Conservation (phyloP, 306 rosid species). For the Cicer bijugum region DNA sequence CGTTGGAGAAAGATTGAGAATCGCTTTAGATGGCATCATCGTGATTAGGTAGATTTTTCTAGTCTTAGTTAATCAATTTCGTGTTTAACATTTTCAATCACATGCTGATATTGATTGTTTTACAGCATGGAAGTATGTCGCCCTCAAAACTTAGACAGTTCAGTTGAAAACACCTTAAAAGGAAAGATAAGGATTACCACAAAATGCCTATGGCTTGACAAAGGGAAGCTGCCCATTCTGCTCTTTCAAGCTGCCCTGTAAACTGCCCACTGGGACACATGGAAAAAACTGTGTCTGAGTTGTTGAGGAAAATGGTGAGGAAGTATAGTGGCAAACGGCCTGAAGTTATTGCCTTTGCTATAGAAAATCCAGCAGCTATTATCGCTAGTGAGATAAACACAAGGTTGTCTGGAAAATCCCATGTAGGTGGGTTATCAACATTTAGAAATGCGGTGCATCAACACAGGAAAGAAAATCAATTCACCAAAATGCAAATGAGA, state of each 20-base stretch:
- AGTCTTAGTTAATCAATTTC: slow-evolving; percentile 34
- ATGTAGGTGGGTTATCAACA: slow-evolving; percentile 56
- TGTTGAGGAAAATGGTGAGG: slow-evolving; percentile 90
- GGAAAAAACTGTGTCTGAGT: slow-evolving; percentile 90
- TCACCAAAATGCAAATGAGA: slow-evolving; percentile 51
- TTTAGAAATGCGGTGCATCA: slow-evolving; percentile 55
- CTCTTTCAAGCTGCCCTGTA: slow-evolving; percentile 86
- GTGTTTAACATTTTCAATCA: slow-evolving; percentile 38
- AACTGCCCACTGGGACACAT: slow-evolving; percentile 81
- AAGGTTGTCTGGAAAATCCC: slow-evolving; percentile 78
- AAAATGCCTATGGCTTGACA: slow-evolving; percentile 95
- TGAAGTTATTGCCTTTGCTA: slow-evolving; percentile 84
- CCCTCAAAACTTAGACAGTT: slow-evolving; percentile 62
- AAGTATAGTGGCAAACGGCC: slow-evolving; percentile 95
- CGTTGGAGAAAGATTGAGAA: slow-evolving; percentile 87
- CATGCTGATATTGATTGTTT: slow-evolving; percentile 47
- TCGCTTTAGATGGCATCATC: slow-evolving; percentile 94
- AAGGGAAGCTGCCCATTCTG: slow-evolving; percentile 95
- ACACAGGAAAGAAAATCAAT: slow-evolving; percentile 51
- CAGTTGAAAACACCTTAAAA: slow-evolving; percentile 63
- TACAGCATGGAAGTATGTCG: slow-evolving; percentile 91
- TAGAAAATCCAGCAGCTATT: slow-evolving; percentile 82
- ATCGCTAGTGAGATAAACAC: slow-evolving; percentile 64
- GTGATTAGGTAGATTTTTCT: slow-evolving; percentile 74
- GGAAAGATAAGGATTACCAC: slow-evolving; percentile 93